A percentile compares a stretch with the other conserved stretches of the same genome.
Evolutionary conservation across 768 basidiomycete genomes (phyloP).

Genomic region (Amanita pseudoporphyria): DNA sequence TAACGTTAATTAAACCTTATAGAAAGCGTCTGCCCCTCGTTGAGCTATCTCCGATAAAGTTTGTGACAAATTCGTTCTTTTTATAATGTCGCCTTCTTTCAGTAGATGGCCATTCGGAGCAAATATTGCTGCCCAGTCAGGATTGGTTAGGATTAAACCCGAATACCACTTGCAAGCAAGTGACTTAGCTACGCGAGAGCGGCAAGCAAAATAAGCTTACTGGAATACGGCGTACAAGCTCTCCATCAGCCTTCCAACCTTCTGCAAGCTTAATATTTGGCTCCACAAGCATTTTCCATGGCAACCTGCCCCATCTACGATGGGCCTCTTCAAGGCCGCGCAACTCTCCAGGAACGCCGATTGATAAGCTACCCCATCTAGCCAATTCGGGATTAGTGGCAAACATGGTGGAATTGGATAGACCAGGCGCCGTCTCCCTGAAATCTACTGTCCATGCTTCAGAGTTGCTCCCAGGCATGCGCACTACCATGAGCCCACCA

Average conservation of each 20-base stretch:
- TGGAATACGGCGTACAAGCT: conserved; percentile 65
- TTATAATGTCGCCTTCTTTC: conserved; percentile 65
- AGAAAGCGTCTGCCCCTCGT: conserved; percentile 76
- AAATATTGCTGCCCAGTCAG: conserved; percentile 79
- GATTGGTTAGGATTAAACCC: conserved; percentile 50
- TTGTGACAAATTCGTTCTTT: conserved; percentile 62
- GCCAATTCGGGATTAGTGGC: conserved; percentile 39
- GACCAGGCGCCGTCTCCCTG: conserved; percentile 75
- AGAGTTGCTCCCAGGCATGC: conserved; percentile 51
- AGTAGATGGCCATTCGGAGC: conserved; percentile 67
- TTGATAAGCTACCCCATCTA: conserved; percentile 67
- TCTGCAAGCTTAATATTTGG: conserved; percentile 68
- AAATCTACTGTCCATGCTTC: conserved; percentile 76
- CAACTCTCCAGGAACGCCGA: conserved; percentile 90
- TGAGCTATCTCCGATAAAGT: conserved; percentile 69
- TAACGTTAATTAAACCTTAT: conserved; percentile 41
- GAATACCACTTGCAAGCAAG: conserved; percentile 27
- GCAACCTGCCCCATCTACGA: conserved; percentile 67
- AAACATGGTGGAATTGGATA: conserved; percentile 75
- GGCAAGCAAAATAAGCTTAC: conserved; percentile 22
- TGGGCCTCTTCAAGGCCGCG: conserved; percentile 82
- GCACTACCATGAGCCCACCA: conserved; percentile 80
- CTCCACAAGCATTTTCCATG: conserved; percentile 70
- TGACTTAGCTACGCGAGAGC: background rate
- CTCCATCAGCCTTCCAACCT: conserved; percentile 72